Base-by-base conservation (phyloP, 2,329 filamentous ascomycete genomes). In the Scorias spongiosa region DNA sequence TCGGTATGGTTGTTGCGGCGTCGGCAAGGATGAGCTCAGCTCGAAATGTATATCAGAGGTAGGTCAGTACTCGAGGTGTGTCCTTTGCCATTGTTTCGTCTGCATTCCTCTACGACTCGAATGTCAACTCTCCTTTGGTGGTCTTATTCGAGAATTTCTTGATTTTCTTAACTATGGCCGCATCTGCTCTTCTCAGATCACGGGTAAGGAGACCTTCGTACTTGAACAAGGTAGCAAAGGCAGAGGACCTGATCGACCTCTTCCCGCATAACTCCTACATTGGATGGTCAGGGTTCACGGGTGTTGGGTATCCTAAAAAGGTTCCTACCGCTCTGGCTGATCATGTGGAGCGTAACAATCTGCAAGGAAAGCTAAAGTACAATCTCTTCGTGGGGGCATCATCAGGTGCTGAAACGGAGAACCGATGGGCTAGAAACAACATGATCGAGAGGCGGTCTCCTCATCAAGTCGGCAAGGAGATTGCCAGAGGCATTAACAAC, bases 241-340 rank as follows among this genome's bases (percentile, higher is more conserved):
- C 86, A 32, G 77, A 91, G 63, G 85, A 93, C 61, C 65, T 93
- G 50, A 72, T 93, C 47, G 72, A 82, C 50, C 73, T 84, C 53
- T 93, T 93, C 57, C 86, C 86, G 51, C 76, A 91, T 69, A 80
- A 80, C 58, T 66, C 83, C n/a, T 91, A 91, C 63, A 76, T 93
- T 55, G 87, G 86, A 57, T 93, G 86, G 86, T 86, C 80, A 50
- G 86, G 86, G 30, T 93, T 93, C 65, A 93, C 86, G 10, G 86
- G 85, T 55, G 85, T 93, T 43, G 56, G 56, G 15, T 55, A 55
- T 39, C 55, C 51, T 51, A 88, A 83, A 65, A 91, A 84, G 66
- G 78, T 91, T 42, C 87, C 87, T 12, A 81, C 80, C 3, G 85
- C 82, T 51, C 71, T 94, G 48, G 86, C 86, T 52, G 84, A 93